Base-by-base conservation (phyloP, 2,329 filamentous ascomycete genomes). In the Fusarium dimerum region DNA sequence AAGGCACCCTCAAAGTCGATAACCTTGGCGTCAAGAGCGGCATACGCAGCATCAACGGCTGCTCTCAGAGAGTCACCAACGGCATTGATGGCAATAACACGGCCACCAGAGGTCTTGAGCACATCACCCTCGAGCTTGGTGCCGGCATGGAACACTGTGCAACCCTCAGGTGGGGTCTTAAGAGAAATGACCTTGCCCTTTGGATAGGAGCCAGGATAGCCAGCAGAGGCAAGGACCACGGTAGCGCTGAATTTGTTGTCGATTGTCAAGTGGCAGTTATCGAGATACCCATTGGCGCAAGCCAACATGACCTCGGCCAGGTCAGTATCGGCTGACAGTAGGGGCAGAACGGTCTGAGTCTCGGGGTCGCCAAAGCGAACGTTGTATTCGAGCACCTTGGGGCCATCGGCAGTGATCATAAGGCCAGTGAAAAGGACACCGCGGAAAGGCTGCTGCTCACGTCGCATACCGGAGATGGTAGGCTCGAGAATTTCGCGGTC, bases 1-100 rank as follows among this genome's bases (percentile, higher is more conserved):
- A 96, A 92, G 86, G 95, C 95, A 62, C 87, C 86, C 48, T 93
- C 84, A 62, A 97, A 97, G 52, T 88, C 79, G 66, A 97, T 92
- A 26, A 69, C 68, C 51, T 69, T 69, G 48, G 83, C 80, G 50
- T 86, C 81, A 18, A 97, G 86, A 32, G 90, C 91, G 57, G 85
- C 81, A 70, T 99, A 99, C n/a, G 92, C 92, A 68, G 88, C 88
- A 64, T 87, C 83, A 2, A 97, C 90, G 0, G 94, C 94, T 47
- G 89, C 86, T 64, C 90, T 84, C 1, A 99, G 82, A 12, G 86
- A 89, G 38, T 77, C 75, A 1, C 81, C 79, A 1, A 86, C 88
- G 2, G 92, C 89, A 38, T 90, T 96, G n/a, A 91, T 86, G 15
- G 93, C 92, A 67, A 99, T 96, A 34, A 99, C 94, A 51, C 94